These are phyloP conservation scores for Panus rudis DNA, from an alignment of 768 basidiomycete species.

Conservation along the genomic window DNA sequence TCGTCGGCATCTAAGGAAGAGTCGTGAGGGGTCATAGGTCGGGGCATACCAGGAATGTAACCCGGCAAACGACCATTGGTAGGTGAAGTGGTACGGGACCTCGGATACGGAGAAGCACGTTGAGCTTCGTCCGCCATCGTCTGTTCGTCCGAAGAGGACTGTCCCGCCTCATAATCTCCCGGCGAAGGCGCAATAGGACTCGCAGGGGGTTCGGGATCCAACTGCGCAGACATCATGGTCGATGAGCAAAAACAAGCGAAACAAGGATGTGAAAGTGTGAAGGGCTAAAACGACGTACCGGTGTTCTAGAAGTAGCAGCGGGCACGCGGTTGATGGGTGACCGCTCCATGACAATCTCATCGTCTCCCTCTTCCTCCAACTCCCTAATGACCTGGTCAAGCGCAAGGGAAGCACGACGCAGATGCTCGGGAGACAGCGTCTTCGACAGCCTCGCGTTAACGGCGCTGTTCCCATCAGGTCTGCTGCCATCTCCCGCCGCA, in stretches of 20 bases:
- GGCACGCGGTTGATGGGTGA: slow-evolving; percentile 30
- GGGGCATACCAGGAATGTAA: slow-evolving; percentile 85
- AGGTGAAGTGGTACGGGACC: slow-evolving; percentile 45
- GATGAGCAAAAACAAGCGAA: too few relatives aligned
- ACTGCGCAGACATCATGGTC: slow-evolving; percentile 10
- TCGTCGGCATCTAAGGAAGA: slow-evolving; percentile 59
- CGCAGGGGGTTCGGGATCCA: slow-evolving; percentile 9
- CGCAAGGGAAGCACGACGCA: slow-evolving; percentile 65
- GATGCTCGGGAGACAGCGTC: slow-evolving; percentile 41
- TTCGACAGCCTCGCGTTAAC: slow-evolving; percentile 38
- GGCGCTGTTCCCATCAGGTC: slow-evolving; percentile 10
- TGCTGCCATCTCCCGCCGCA: slow-evolving; percentile 34
- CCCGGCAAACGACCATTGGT: slow-evolving; percentile 62
- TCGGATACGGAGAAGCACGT: slow-evolving; percentile 47
- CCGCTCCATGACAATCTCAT: slow-evolving; percentile 70
- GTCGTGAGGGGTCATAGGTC: slow-evolving; percentile 87
- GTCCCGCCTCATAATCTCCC: slow-evolving; percentile 53
- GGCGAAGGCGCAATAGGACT: slow-evolving; percentile 14
- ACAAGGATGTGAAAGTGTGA: background rate
- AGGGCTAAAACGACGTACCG: slow-evolving; percentile 1
- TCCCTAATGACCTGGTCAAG: slow-evolving; percentile 72
- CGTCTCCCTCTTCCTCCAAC: slow-evolving; percentile 55
- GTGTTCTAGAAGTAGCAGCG: background rate
- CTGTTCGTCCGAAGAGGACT: slow-evolving; percentile 61
- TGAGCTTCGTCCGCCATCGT: slow-evolving; percentile 41